Percentiles rank a stretch among this genome's conserved stretches.
phyloP scores from a whole-genome alignment of 345 rosid species.

The Eucalyptus virginea region DNA sequence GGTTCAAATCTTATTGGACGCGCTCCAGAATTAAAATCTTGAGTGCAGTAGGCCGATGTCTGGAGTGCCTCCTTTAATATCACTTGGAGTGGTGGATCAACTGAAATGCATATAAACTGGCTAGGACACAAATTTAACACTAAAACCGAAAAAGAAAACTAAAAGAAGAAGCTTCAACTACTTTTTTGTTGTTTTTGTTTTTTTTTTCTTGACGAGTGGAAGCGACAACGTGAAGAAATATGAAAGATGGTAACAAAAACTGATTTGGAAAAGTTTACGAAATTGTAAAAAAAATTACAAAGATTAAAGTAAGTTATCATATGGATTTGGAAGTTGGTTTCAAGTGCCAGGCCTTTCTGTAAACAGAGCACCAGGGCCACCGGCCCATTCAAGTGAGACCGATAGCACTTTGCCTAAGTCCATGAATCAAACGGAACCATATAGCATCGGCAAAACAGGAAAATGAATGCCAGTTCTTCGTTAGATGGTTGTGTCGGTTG shows the following conservation, averaged over 20 bases:
- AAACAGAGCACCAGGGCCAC: not conserved
- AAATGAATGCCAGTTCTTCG: not conserved
- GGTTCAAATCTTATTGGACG: not conserved
- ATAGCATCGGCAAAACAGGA: not conserved
- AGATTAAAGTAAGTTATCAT: not conserved
- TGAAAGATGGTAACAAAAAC: not conserved
- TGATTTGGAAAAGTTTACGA: not conserved
- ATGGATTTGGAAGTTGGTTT: not conserved
- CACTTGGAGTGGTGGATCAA: not conserved
- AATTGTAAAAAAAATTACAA: not conserved
- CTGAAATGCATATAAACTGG: not conserved
- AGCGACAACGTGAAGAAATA: not conserved
- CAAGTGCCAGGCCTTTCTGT: not conserved
- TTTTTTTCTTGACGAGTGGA: fast-evolving
- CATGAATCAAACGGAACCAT: not conserved
- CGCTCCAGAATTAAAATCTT: not conserved
- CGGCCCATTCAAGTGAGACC: not conserved
- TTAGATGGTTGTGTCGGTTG: not conserved
- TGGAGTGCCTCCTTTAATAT: not conserved
- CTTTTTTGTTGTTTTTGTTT: not conserved
- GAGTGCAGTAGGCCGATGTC: not conserved
- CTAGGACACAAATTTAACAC: not conserved
- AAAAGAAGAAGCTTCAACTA: not conserved
- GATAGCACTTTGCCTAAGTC: not conserved
- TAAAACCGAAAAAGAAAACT: not conserved